phyloP scores from a whole-genome alignment of 768 basidiomycete genomes.

The Collybiopsis confluens region DNA sequence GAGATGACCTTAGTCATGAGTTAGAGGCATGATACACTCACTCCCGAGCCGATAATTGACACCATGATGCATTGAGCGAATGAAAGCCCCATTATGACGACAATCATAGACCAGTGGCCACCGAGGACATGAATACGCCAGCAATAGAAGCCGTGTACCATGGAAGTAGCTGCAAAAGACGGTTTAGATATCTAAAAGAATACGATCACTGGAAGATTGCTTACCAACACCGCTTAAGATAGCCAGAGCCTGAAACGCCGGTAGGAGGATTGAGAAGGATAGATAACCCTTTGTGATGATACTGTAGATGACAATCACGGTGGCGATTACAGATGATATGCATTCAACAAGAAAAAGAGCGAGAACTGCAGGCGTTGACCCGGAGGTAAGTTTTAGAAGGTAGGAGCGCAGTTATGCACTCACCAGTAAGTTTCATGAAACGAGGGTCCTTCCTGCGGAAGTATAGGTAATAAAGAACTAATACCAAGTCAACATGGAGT shows the following conservation, averaged over 20 bases:
- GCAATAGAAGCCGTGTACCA: conserved; percentile 17
- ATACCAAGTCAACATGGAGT: neutral
- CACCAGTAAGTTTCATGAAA: neutral
- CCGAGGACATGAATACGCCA: conserved; percentile 19
- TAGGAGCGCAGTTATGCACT: neutral
- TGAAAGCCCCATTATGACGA: conserved; percentile 9
- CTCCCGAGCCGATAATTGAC: conserved; percentile 2
- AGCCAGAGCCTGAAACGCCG: conserved; percentile 13
- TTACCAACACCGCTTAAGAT: conserved; percentile 14
- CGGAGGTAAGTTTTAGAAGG: no score
- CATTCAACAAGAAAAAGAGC: conserved; percentile 11
- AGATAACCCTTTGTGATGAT: conserved; percentile 17
- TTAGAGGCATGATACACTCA: neutral
- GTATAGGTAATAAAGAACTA: conserved; percentile 6
- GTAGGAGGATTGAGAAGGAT: conserved; percentile 12
- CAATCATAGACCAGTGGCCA: neutral
- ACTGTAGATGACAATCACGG: conserved; percentile 16
- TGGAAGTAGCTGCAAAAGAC: neutral
- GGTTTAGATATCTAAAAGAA: no score
- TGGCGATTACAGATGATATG: conserved; percentile 16
- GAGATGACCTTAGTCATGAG: no score
- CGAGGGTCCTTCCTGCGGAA: conserved; percentile 3
- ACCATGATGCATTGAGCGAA: conserved; percentile 8
- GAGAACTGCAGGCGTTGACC: conserved; percentile 7
- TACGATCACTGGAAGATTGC: neutral